Evolutionary conservation across 257 asterid species (phyloP).

Genomic region (Thymus mandschuricus): DNA sequence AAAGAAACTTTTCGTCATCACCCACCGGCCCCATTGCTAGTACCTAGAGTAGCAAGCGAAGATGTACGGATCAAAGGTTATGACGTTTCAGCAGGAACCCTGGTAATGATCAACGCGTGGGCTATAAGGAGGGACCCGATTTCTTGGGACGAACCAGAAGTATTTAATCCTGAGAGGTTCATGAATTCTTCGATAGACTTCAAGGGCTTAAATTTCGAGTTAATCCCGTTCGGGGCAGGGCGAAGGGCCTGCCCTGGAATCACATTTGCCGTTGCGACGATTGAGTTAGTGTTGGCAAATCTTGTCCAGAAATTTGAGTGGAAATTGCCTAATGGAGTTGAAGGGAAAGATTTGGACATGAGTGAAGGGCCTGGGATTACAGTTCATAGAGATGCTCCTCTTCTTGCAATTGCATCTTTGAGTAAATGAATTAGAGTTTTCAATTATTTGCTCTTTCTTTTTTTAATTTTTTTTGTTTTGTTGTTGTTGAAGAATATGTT

Average conservation of each 20-base stretch:
- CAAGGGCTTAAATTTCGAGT: slow-evolving; percentile 38
- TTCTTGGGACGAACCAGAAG: slow-evolving; percentile 34
- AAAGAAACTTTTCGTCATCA: neutral
- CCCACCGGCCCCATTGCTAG: neutral
- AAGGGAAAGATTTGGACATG: slow-evolving; percentile 45
- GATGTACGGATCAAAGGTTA: slow-evolving; percentile 19
- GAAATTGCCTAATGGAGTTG: slow-evolving; percentile 29
- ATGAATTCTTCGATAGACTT: slow-evolving; percentile 19
- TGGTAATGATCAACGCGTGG: slow-evolving; percentile 24
- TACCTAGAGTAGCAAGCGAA: neutral
- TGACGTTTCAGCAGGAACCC: neutral
- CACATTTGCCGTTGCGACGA: slow-evolving; percentile 19
- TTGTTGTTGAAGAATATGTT: neutral
- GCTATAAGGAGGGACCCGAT: slow-evolving; percentile 35
- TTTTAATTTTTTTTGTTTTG: no score
- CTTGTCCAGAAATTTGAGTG: slow-evolving; percentile 42
- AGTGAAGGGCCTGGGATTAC: slow-evolving; percentile 39
- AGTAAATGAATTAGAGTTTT: neutral
- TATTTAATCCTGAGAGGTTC: slow-evolving; percentile 39
- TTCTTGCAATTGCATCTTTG: slow-evolving; percentile 10
- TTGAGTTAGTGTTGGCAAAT: slow-evolving; percentile 42
- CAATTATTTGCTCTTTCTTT: no score
- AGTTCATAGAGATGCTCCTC: slow-evolving; percentile 32
- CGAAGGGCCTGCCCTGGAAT: slow-evolving; percentile 50
- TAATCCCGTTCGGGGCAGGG: slow-evolving; percentile 57